phyloP scores from a whole-genome alignment of 768 basidiomycete genomes.

The Coprinellus aureogranulatus region DNA sequence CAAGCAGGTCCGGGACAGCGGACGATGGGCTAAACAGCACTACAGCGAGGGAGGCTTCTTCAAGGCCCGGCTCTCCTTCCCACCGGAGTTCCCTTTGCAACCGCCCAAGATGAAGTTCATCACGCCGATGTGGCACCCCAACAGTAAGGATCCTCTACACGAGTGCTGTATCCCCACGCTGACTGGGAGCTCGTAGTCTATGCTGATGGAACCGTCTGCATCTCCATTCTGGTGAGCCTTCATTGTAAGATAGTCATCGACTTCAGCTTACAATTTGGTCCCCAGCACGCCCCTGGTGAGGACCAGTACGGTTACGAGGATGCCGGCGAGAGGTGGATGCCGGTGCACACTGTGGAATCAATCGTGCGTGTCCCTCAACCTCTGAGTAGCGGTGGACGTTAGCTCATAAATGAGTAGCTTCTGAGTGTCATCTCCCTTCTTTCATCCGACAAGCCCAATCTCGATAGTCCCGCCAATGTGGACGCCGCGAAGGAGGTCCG shows the following conservation, averaged over 20 bases:
- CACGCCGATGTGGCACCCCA: constrained; percentile 97
- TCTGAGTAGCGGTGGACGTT: constrained; percentile 14
- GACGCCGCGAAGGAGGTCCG: constrained; percentile 91
- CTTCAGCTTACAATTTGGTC: constrained; percentile 10
- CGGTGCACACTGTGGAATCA: constrained; percentile 94
- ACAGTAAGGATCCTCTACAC: constrained; percentile 58
- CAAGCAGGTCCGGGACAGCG: not conserved
- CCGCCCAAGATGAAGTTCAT: constrained; percentile 97
- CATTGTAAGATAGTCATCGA: not conserved
- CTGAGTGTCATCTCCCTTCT: constrained; percentile 94
- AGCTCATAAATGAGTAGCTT: constrained; percentile 51
- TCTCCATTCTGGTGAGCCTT: constrained; percentile 81
- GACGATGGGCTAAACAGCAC: constrained; percentile 12
- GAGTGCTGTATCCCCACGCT: constrained; percentile 1
- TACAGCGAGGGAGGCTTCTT: constrained; percentile 92
- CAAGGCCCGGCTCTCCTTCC: constrained; percentile 87
- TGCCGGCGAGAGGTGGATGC: constrained; percentile 95
- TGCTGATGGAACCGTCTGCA: constrained; percentile 87
- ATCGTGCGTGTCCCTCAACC: constrained; percentile 56
- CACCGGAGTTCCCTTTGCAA: constrained; percentile 82
- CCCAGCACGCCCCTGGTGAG: constrained; percentile 89
- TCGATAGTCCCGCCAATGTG: constrained; percentile 93
- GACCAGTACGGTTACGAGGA: constrained; percentile 98
- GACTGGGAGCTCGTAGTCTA: constrained; percentile 64
- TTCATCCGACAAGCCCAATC: constrained; percentile 87